Base-by-base conservation (phyloP, 2,329 filamentous ascomycete species). In the Diaporthe humulicola region DNA sequence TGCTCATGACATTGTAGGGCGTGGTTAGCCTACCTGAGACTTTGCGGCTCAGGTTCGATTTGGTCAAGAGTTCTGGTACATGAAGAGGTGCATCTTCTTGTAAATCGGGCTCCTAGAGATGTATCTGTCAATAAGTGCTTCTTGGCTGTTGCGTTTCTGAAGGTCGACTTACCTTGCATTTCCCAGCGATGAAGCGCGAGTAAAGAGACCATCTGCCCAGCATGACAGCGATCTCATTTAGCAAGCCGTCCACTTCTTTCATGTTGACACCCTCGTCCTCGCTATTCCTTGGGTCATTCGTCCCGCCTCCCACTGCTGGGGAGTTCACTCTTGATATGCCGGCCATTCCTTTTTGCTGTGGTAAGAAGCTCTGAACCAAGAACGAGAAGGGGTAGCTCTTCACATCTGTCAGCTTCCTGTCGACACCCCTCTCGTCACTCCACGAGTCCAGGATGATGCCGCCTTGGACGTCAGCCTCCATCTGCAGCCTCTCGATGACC, bases 371-470 rank as follows among this genome's bases (percentile, higher is more conserved):
- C 84, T 98, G 96, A 0, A 98, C 96, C 58, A 99, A 86, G 81
- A 99, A 99, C 0, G 96, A 98, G 83, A 98, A 99, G 0, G 97
- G 96, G 81, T 99, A 99, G 73, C 96, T 98, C 85, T 97, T 98
- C 83, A 98, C 95, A 80, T 99, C 97, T 3, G 94, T 98, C 76
- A 99, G 87, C 81, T 93, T 95, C 79, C 96, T 91, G 81, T 96
- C 94, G 64, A 99, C 91, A 75, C 88, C 90, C 75, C 95, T 90
- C 81, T 98, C 96, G 77, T 99, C 97, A 73, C 92, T 93, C 95
- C 97, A 99, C 0, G 96, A 97, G 82, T 99, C 97, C 70, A 99
- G 87, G 74, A 99, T 93, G 78, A 98, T 98, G 77, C 97, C 97
- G 28, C 96, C 97, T 85, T 99, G 97, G 1, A 98, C 93, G 84